Conservation (phyloP, 306 rosid genomes). For the Vigna angularis region DNA sequence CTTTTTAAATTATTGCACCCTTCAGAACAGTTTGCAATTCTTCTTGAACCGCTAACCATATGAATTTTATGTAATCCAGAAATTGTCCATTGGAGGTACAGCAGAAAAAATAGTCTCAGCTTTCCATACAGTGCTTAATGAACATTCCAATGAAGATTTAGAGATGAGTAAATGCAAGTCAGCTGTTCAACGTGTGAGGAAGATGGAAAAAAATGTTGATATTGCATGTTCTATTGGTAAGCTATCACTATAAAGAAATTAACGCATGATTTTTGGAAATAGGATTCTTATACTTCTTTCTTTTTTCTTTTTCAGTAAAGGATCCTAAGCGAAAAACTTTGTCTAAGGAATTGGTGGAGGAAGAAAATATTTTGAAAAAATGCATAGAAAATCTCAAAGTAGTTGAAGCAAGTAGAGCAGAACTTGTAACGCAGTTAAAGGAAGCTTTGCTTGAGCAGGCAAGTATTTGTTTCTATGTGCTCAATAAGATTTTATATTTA, state of each 20-base stretch:
- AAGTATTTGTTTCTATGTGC: constrained; percentile 35
- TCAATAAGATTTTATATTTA: constrained; percentile 1
- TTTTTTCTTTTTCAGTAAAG: constrained; percentile 64
- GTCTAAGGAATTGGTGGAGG: constrained; percentile 78
- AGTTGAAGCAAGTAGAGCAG: constrained; percentile 76
- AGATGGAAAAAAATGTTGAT: constrained; percentile 84
- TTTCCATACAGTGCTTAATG: constrained; percentile 74
- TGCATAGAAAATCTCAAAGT: constrained; percentile 74
- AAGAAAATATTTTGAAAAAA: constrained; percentile 76
- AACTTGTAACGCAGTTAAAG: constrained; percentile 78
- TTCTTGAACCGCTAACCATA: constrained; percentile 23
- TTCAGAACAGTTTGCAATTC: constrained; percentile 19
- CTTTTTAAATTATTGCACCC: constrained; percentile 26
- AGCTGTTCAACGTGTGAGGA: constrained; percentile 72
- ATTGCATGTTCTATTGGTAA: constrained; percentile 69
- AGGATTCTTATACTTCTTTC: constrained; percentile 41
- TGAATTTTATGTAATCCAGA: constrained; percentile 60
- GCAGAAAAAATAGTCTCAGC: constrained; percentile 95
- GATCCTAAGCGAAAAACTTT: constrained; percentile 78
- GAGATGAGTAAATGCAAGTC: constrained; percentile 88
- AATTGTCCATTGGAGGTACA: constrained; percentile 81
- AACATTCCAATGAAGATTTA: constrained; percentile 70
- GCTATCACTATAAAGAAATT: constrained; percentile 27
- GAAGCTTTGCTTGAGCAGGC: constrained; percentile 92
- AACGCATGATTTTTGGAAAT: constrained; percentile 33